Evolutionary conservation across 768 basidiomycete species (phyloP), one percentile per base, ranked within the genome.

Genomic region (Terana coerulea): DNA sequence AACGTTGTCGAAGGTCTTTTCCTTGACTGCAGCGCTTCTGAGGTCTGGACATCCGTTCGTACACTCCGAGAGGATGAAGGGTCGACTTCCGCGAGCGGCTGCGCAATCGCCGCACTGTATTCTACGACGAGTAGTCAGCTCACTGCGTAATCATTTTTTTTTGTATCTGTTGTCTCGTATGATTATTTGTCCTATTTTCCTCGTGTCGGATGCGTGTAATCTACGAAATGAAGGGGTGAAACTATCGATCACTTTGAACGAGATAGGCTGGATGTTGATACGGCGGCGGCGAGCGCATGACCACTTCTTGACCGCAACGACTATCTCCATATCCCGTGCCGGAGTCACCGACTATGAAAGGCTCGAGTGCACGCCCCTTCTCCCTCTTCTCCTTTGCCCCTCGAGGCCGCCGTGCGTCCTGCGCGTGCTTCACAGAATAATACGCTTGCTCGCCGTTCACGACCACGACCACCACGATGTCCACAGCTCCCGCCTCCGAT

Each of bases 401-500:
- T 46, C 49, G 42, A 39, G 49, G 49, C 54, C 49, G 39, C 36
- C 54, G 42, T 49, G 53, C 45, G 31, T 51, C 31, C 34, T 29
- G 33, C 50, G 37, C 53, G 53, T 49, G 53, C 42, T 31, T 19
- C 39, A 22, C 12, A 17, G 21, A 41, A 41, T 22, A 40, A 17
- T n/a, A 9, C n/a, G 10, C 33, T n/a, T 10, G 17, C 33, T 34
- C 33, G 33, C 19, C 39, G 39, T 22, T 9, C n/a, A 21, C 31
- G 24, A 33, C 36, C 31, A 12, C 21, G 17, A 21, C 25, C 25
- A 41, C 52, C 33, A 52, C 55, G 25, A 57, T 53, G 56, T 51
- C 57, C 7, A 33, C 40, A 19, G 22, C 33, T 4, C 25, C 33
- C 21, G 45, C 34, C 51, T 58, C 59, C 19, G 84, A 88, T 52